Evolutionary conservation across 176 grass and related monocot species (phyloP).

Genomic region (Raddia guianensis): DNA sequence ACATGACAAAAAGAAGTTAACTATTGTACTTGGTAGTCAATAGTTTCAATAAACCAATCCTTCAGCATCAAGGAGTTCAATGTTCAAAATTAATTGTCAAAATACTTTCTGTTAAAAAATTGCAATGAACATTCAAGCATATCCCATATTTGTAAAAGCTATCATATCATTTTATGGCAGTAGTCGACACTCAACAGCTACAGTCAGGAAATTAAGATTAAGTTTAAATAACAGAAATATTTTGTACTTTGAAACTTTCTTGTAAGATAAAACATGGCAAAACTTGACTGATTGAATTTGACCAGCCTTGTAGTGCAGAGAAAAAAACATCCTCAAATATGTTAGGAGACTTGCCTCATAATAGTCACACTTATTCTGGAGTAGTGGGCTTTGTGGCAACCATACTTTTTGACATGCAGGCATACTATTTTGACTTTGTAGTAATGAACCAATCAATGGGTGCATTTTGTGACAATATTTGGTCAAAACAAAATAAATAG

Average conservation of each 20-base stretch:
- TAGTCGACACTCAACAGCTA: neutral
- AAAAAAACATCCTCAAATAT: neutral
- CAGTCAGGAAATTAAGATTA: neutral
- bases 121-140: neutral
- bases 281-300: neutral
- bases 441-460: slow-evolving; percentile 10
- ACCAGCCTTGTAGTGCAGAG: slow-evolving; percentile 1
- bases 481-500: neutral
- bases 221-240: neutral
- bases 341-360: neutral
- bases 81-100: neutral
- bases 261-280: neutral
- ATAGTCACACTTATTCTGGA: slow-evolving; percentile 9
- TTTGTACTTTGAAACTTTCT: neutral
- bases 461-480: slow-evolving; percentile 9
- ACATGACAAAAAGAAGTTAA: slow-evolving; percentile 31
- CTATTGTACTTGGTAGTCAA: neutral
- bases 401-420: neutral
- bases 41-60: slow-evolving; percentile 13
- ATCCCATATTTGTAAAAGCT: slow-evolving; percentile 17
- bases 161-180: neutral
- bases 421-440: neutral
- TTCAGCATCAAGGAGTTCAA: neutral
- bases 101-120: slow-evolving; percentile 21
- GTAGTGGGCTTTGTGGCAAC: neutral